Percentiles rank a stretch among this genome's conserved stretches.
Conservation (phyloP, 2,329 filamentous ascomycete species). For the Pezicula carpinea region DNA sequence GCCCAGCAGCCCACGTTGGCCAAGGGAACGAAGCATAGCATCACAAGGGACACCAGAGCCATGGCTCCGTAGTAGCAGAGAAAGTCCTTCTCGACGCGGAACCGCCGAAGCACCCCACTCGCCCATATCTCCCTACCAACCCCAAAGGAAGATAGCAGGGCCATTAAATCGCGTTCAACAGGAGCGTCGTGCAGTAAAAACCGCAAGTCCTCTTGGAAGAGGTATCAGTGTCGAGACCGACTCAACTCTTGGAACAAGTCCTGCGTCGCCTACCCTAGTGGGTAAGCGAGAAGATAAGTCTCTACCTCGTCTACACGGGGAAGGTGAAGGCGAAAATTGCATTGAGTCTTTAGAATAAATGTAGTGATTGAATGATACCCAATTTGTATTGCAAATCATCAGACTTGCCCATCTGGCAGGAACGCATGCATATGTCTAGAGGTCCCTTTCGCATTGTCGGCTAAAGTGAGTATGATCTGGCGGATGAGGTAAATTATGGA, state of each 20-base stretch:
- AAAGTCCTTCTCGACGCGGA: constrained; percentile 5
- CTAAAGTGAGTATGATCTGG: too few relatives aligned
- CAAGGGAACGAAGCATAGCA: constrained; percentile 9
- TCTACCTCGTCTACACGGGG: too few relatives aligned
- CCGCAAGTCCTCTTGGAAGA: constrained; percentile 23
- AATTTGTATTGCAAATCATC: not conserved
- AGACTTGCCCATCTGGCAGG: too few relatives aligned
- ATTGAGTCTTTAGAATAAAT: not conserved
- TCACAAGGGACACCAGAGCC: constrained; percentile 17
- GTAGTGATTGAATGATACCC: constrained; percentile 1
- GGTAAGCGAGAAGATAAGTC: not conserved
- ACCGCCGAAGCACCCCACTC: constrained; percentile 14
- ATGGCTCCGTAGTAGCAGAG: constrained; percentile 13
- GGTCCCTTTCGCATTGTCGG: too few relatives aligned
- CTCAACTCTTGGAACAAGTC: constrained; percentile 26
- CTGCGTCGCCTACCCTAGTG: constrained; percentile 19
- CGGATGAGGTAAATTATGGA: too few relatives aligned
- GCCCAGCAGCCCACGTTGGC: constrained; percentile 6
- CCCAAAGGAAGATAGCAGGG: constrained; percentile 13
- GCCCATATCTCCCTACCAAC: constrained; percentile 21
- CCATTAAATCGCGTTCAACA: constrained; percentile 20
- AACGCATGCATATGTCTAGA: too few relatives aligned
- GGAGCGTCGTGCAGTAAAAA: constrained; percentile 6
- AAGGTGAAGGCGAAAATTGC: too few relatives aligned
- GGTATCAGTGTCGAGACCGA: constrained; percentile 24